phyloP scores from a whole-genome alignment of 1,139 yeast genomes.

The Geotrichum restrictum region DNA sequence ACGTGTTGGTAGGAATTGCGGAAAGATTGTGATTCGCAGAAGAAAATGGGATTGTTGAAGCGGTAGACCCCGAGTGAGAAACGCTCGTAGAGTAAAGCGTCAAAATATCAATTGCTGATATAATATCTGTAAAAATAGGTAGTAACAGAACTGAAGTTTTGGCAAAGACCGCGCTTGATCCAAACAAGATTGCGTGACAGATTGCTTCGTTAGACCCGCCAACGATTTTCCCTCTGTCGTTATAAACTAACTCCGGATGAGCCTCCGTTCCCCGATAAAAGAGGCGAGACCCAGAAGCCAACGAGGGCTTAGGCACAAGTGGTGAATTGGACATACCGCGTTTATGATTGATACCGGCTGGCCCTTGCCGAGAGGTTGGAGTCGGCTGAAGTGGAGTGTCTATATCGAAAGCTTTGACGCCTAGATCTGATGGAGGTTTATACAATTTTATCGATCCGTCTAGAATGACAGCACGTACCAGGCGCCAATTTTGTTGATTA shows the following conservation, averaged over 20 bases:
- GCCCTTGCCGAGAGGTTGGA: slow-evolving; percentile 10
- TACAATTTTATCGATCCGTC: slow-evolving; percentile 33
- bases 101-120: slow-evolving; percentile 48
- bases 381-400: slow-evolving; percentile 13
- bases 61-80: slow-evolving; percentile 6
- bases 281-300: slow-evolving; percentile 7
- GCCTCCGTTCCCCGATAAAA: slow-evolving; percentile 38
- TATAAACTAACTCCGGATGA: slow-evolving; percentile 63
- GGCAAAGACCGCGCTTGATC: slow-evolving; percentile 41
- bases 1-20: neutral
- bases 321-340: neutral
- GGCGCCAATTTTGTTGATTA: slow-evolving; percentile 30
- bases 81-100: slow-evolving; percentile 41
- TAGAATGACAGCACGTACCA: slow-evolving; percentile 32
- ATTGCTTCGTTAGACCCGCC: slow-evolving; percentile 64
- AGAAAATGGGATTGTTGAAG: slow-evolving; percentile 1
- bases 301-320: neutral
- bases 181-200: slow-evolving; percentile 67
- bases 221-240: slow-evolving; percentile 42
- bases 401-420: slow-evolving; percentile 30
- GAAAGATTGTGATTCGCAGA: slow-evolving; percentile 8
- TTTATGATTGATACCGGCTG: slow-evolving; percentile 6
- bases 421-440: slow-evolving; percentile 35
- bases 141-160: slow-evolving; percentile 51
- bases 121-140: slow-evolving; percentile 64